Evolutionary conservation across 768 basidiomycete species (phyloP), one percentile per base, ranked within the genome.

Genomic region (Amanita rubescens): DNA sequence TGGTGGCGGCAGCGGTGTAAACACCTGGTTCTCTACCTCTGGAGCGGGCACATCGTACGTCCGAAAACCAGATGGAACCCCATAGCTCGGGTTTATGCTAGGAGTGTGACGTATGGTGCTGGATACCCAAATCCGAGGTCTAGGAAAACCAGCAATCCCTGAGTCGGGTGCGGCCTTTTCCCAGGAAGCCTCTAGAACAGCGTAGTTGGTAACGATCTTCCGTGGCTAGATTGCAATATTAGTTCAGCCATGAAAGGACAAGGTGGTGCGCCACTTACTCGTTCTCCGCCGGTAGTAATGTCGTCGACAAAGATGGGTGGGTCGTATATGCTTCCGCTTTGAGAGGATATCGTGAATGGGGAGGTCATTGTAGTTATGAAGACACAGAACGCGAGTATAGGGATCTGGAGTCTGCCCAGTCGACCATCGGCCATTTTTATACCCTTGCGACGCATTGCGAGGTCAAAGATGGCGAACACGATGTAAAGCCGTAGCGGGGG

Each of bases 161-260:
- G 17, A 14, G n/a, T 20, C 30, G 22, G 11, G 3, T 3, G 11
- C 11, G 11, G 12, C 14, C 3, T 24, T 32, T 22, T 20, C 51
- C 17, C 43, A 12, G 9, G 19, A 12, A 1, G 51, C 51, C 39
- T 51, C 50, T 19, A 51, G 8, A 1, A 25, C 19, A 27, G 50
- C 51, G 43, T 51, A 43, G 30, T 43, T 19, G 32, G 51, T 43
- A 25, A 51, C 33, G 1, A 51, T 51, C 41, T 34, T 43, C 17
- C 20, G 51, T 7, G 51, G 39, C 39, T 39, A 43, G 27, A 51
- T 22, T 9, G 20, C 9, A 22, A 11, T 27, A 41, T 39, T 11
- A 35, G 49, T 39, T 24, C 19, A 19, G 14, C 12, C 24, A 22
- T 19, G 20, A 50, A 17, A 38, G 9, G 34, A 15, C 8, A n/a